Evolutionary conservation across 2,329 filamentous ascomycete genomes (phyloP).

Genomic region (Pseudogymnoascus sp.): DNA sequence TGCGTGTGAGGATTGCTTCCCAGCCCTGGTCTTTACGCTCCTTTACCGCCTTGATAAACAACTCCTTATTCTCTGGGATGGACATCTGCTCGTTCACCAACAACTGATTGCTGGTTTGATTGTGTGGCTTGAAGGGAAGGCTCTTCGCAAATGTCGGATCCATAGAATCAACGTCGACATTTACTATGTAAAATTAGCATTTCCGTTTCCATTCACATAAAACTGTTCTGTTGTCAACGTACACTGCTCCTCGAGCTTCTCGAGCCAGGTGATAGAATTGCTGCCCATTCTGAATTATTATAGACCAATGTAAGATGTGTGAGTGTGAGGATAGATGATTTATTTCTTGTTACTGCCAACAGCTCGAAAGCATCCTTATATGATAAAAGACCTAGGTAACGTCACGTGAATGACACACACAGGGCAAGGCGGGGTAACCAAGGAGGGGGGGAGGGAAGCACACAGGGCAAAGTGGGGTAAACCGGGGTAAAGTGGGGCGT

Average conservation of each 20-base stretch:
- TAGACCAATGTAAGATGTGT: not conserved
- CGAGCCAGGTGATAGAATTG: slow-evolving; percentile 32
- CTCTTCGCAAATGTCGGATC: slow-evolving; percentile 40
- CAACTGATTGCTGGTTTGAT: slow-evolving; percentile 45
- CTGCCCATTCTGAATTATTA: slow-evolving; percentile 17
- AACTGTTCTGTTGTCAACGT: slow-evolving; percentile 12
- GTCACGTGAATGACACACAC: not conserved
- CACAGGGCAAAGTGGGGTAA: slow-evolving; percentile 9
- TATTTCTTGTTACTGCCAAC: not conserved
- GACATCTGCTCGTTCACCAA: slow-evolving; percentile 42
- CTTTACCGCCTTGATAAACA: slow-evolving; percentile 35
- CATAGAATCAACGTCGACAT: slow-evolving; percentile 47
- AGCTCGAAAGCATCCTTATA: not conserved
- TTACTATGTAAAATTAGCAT: slow-evolving; percentile 29
- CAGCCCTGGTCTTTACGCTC: slow-evolving; percentile 40
- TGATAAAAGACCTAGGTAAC: not conserved
- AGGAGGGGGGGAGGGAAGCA: slow-evolving; percentile 1
- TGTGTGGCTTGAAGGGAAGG: slow-evolving; percentile 39
- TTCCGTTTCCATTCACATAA: not conserved
- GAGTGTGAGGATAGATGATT: not conserved
- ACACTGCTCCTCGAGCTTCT: slow-evolving; percentile 38
- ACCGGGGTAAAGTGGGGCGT: not conserved
- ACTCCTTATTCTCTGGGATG: slow-evolving; percentile 35
- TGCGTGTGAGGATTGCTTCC: slow-evolving; percentile 42
- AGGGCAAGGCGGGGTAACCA: not conserved